These are phyloP conservation scores for Beauveria caledonica DNA, from an alignment of 2,329 filamentous ascomycete species.

Conservation along the genomic window DNA sequence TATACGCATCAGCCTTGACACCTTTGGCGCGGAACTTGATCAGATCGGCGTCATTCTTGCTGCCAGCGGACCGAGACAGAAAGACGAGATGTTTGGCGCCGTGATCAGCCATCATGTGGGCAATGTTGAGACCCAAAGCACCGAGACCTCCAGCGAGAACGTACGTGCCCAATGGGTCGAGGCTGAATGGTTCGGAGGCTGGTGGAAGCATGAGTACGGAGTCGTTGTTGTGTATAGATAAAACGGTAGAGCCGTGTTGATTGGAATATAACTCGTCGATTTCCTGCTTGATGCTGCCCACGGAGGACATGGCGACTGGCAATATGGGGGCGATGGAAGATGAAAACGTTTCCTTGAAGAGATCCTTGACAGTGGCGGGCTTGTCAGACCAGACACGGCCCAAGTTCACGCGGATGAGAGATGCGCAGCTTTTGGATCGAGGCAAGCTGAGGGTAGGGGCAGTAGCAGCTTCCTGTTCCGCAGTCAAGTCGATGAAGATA, in stretches of 20 bases:
- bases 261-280: neutral
- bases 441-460: neutral
- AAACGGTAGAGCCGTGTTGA: neutral
- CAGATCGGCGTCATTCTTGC: slow-evolving; percentile 4
- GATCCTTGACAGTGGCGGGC: neutral
- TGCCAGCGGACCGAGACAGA: slow-evolving; percentile 11
- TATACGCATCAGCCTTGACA: slow-evolving; percentile 7
- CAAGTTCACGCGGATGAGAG: neutral
- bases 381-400: neutral
- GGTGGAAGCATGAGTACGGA: too few species aligned
- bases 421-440: slow-evolving; percentile 5
- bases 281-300: neutral
- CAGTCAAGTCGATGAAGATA: neutral
- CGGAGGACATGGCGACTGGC: neutral
- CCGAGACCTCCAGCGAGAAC: slow-evolving; percentile 14
- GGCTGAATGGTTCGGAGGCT: neutral
- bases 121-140: slow-evolving; percentile 11
- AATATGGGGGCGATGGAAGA: neutral
- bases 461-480: neutral
- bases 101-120: slow-evolving; percentile 8
- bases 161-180: slow-evolving; percentile 8
- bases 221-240: neutral
- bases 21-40: neutral
- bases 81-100: slow-evolving; percentile 13
- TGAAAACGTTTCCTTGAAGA: neutral